phyloP scores from a whole-genome alignment of 805 yeast species.

The Yarrowia porcina region DNA sequence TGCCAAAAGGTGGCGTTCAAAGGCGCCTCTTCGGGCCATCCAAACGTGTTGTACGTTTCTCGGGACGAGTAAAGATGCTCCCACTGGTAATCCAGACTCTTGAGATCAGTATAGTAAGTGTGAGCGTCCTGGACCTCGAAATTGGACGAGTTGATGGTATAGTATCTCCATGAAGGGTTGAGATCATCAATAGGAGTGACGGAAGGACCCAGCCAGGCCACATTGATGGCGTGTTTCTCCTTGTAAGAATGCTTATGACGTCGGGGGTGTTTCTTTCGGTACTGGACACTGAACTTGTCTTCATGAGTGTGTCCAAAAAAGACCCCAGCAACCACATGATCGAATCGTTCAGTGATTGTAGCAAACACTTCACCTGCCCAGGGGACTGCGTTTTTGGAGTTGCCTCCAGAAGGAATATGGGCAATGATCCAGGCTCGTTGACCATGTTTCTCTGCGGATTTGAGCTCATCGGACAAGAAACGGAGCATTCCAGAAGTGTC shows the following conservation, averaged over 20 bases:
- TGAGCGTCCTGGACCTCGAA: conserved; percentile 53
- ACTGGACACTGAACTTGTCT: conserved; percentile 62
- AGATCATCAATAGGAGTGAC: conserved; percentile 58
- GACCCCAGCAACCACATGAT: conserved; percentile 62
- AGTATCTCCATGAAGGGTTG: conserved; percentile 73
- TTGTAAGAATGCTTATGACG: neutral
- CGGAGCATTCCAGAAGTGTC: conserved; percentile 63
- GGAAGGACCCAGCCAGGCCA: conserved; percentile 65
- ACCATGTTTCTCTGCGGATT: conserved; percentile 54
- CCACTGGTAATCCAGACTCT: conserved; percentile 60
- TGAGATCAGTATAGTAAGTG: conserved; percentile 45
- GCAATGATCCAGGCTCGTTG: conserved; percentile 73
- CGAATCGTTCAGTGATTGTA: conserved; percentile 62
- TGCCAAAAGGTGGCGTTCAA: conserved; percentile 61
- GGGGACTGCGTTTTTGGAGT: conserved; percentile 61
- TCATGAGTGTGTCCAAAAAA: conserved; percentile 71
- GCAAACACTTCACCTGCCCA: conserved; percentile 54
- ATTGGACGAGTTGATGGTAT: conserved; percentile 59
- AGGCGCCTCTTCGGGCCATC: conserved; percentile 57
- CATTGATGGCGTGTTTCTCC: conserved; percentile 45
- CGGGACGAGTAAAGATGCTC: conserved; percentile 58
- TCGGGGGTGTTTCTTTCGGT: conserved; percentile 31
- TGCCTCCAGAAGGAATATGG: conserved; percentile 57
- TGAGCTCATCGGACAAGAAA: conserved; percentile 58
- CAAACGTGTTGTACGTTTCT: conserved; percentile 48